These are phyloP conservation scores for Chrysanthemum lavandulifolium DNA, from an alignment of 129 eudicot genomes.

Conservation along the genomic window DNA sequence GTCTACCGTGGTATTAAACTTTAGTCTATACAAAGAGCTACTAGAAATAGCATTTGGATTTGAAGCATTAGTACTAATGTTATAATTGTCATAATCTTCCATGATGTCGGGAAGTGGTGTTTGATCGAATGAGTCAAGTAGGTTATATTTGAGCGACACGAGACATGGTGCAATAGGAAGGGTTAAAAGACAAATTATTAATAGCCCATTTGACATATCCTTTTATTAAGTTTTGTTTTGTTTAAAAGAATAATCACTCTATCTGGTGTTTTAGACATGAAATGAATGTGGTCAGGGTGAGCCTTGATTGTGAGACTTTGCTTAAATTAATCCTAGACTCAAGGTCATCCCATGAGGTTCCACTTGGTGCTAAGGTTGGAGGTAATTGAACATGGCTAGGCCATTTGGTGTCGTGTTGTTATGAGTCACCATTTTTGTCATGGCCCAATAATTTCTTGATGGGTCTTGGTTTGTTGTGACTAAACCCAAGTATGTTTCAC, in stretches of 20 bases:
- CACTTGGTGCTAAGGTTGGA: constrained; percentile 59
- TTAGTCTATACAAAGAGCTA: constrained; percentile 50
- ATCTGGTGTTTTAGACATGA: constrained; percentile 59
- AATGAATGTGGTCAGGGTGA: constrained; percentile 37
- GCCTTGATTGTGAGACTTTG: constrained; percentile 60
- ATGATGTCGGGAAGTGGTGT: constrained; percentile 55
- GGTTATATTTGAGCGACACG: constrained; percentile 49
- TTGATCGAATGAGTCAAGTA: constrained; percentile 47
- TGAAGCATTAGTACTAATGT: constrained; percentile 32
- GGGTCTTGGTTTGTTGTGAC: constrained; percentile 72
- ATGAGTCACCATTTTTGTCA: constrained; percentile 53
- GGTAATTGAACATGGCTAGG: constrained; percentile 62
- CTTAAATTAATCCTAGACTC: constrained; percentile 36
- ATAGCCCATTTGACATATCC: constrained; percentile 64
- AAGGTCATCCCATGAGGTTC: constrained; percentile 55
- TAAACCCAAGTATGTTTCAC: constrained; percentile 81
- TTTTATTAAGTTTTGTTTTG: constrained; percentile 58
- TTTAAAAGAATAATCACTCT: constrained; percentile 62
- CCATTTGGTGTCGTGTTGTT: constrained; percentile 54
- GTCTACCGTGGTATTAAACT: constrained; percentile 60
- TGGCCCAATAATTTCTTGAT: constrained; percentile 71
- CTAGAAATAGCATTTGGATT: constrained; percentile 52
- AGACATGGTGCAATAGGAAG: constrained; percentile 77
- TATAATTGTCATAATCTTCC: constrained; percentile 37
- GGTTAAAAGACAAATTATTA: constrained; percentile 66